Evolutionary conservation across 2,329 filamentous ascomycete species (phyloP), one percentile per base, ranked within the genome.

Genomic region (Monascus ruber): DNA sequence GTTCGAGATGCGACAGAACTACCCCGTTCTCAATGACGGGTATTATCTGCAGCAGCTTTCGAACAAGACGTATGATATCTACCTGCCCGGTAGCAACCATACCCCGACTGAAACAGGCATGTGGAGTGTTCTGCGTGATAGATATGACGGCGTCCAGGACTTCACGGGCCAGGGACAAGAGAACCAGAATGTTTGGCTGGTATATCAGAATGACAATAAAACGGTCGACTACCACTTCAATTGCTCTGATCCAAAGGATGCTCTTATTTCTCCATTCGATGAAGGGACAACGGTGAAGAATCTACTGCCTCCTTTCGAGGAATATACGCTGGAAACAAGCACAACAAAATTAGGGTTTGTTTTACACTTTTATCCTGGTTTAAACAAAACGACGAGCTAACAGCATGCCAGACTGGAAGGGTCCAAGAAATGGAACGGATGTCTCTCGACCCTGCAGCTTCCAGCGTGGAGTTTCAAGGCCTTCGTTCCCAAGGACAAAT

Each of bases 231-330:
- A 74, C 51, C 54, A 53, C 2, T 76, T 75, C 43, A 66, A 77
- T 48, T 79, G 76, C 54, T 56, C 51, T 25, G 54, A 63, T 17
- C 17, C 17, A 29, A 51, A 59, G 9, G 50, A 54, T 5, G 70
- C 69, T 3, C 63, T 78, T 25, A 58, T 77, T 17, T 60, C 74
- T 5, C 71, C 75, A 0, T 79, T 73, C 42, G 59, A 64, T 24
- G 47, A 54, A 5, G 68, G 65, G 10, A 69, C 66, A 4, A 69
- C 62, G 1, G 72, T 79, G 42, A 73, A 71, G 52, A 76, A 76
- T 47, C 51, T 79, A 9, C 73, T 79, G 53, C 71, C 69, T 47
- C 73, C 74, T 0, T 76, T 72, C 47, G 72, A 74, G 26, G 65
- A 72, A 39, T 62, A 69, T 46, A 66, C 55, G 1, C 62, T 79